Base-by-base conservation (phyloP, 2,329 filamentous ascomycete species). In the Aciculosporium take region DNA sequence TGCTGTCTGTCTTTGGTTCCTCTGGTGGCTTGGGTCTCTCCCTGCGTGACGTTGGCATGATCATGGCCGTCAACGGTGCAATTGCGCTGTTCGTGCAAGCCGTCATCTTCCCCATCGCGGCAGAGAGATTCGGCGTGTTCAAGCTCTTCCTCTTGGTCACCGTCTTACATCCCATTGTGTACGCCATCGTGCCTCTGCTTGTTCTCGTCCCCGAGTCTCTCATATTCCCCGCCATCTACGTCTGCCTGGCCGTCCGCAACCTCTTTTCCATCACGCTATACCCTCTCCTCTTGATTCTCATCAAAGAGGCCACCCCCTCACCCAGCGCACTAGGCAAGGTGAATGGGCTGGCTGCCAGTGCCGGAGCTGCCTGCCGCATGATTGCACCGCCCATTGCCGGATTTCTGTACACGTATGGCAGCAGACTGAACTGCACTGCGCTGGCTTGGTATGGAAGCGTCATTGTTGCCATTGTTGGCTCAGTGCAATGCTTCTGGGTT, bases 321-420 rank as follows among this genome's bases (percentile, higher is more conserved):
- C 60, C 66, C 6, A 63, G 62, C 32, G 68, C 76, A 6, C 62
- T 81, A 30, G 78, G 78, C 39, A 76, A 69, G 50, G 72, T 82
- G 50, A 82, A 82, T 46, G 78, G 78, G 4, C 57, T 81, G 33
- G 76, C 77, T 18, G 77, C 78, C 39, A 79, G 74, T 43, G 76
- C 74, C 2, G 76, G 76, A 21, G 77, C 76, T 6, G 76, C 73
- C 6, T 82, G 76, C 51, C 68, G 80, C 42, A 84, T 82, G 58
- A 61, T 81, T 9, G 76, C 79, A 0, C 79, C 79, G 5, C 78
- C 78, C 0, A 55, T 81, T 13, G 72, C 75, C 2, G 78, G 78
- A 3, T 78, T 71, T 46, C 58, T 81, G 3, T 82, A 81, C 56
- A 68, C 72, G 0, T 53, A 73, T n/a, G 76, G 76, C 18, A 71